Conservation (phyloP, 768 basidiomycete species). For the Candolleomyces aberdarensis region DNA sequence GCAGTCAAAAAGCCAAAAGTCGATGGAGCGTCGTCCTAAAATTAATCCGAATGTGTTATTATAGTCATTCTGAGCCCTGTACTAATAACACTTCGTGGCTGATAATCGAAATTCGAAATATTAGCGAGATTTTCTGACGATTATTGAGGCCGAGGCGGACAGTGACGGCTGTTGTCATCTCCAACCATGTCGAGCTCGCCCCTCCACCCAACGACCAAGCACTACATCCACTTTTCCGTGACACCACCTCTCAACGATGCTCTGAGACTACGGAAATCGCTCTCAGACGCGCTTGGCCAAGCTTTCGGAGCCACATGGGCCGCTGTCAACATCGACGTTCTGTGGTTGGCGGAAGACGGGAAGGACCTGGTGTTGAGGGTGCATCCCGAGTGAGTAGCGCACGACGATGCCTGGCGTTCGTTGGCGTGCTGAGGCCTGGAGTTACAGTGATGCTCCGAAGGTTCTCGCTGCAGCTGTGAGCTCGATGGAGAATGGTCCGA, state of each 20-base stretch:
- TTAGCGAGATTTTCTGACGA: no score
- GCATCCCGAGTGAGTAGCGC: slow-evolving; percentile 29
- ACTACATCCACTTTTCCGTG: slow-evolving; percentile 47
- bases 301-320: slow-evolving; percentile 54
- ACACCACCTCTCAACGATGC: slow-evolving; percentile 37
- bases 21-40: neutral
- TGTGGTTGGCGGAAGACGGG: slow-evolving; percentile 49
- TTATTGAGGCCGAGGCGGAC: no score
- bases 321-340: slow-evolving; percentile 52
- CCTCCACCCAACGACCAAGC: slow-evolving; percentile 16
- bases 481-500: slow-evolving; percentile 19
- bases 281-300: slow-evolving; percentile 55
- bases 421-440: neutral
- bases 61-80: no score
- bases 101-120: no score
- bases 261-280: slow-evolving; percentile 48
- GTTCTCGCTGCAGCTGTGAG: slow-evolving; percentile 31
- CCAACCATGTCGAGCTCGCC: neutral
- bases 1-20: neutral
- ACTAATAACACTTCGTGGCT: no score
- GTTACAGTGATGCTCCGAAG: slow-evolving; percentile 30
- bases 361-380: slow-evolving; percentile 39
- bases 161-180: no score
- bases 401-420: neutral
- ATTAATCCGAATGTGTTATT: no score